phyloP scores from a whole-genome alignment of 2,329 filamentous ascomycete species.

The Pyrenochaeta sp. region DNA sequence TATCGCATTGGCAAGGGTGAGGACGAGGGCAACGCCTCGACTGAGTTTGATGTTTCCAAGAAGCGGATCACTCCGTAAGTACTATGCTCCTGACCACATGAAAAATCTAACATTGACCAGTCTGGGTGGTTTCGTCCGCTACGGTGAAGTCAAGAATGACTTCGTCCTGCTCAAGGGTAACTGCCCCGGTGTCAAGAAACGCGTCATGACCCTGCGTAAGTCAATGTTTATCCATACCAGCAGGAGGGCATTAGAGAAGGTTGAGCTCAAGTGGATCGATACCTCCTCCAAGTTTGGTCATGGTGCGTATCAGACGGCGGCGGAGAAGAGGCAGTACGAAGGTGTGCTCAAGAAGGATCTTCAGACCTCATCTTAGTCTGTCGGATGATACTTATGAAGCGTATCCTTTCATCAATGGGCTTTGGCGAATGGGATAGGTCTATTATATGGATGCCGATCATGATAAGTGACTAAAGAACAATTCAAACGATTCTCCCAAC shows the following conservation, averaged over 20 bases:
- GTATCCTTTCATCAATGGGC: slow-evolving; percentile 46
- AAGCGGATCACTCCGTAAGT: slow-evolving; percentile 99
- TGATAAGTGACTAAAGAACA: slow-evolving; percentile 44
- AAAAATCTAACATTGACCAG: slow-evolving; percentile 63
- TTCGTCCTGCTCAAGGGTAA: slow-evolving; percentile 98
- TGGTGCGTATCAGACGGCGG: slow-evolving; percentile 97
- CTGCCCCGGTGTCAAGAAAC: slow-evolving; percentile 98
- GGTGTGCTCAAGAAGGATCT: slow-evolving; percentile 99
- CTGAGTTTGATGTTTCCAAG: slow-evolving; percentile 96
- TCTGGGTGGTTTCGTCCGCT: slow-evolving; percentile 98
- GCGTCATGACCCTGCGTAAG: slow-evolving; percentile 98
- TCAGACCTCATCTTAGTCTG: slow-evolving; percentile 61
- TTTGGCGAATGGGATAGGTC: slow-evolving; percentile 50
- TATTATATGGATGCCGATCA: slow-evolving; percentile 41
- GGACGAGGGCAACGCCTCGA: slow-evolving; percentile 91
- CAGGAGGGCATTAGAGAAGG: slow-evolving; percentile 96
- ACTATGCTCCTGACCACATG: not conserved
- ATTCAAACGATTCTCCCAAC: slow-evolving; percentile 51
- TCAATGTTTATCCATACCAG: slow-evolving; percentile 98
- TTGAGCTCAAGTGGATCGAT: slow-evolving; percentile 99
- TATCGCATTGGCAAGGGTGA: slow-evolving; percentile 96
- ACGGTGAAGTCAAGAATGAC: slow-evolving; percentile 99
- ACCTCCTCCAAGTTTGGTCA: slow-evolving; percentile 99
- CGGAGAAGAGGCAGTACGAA: slow-evolving; percentile 97
- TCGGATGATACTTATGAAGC: slow-evolving; percentile 34